Conservation (phyloP, 768 basidiomycete species). For the Auriculariales sp. region DNA sequence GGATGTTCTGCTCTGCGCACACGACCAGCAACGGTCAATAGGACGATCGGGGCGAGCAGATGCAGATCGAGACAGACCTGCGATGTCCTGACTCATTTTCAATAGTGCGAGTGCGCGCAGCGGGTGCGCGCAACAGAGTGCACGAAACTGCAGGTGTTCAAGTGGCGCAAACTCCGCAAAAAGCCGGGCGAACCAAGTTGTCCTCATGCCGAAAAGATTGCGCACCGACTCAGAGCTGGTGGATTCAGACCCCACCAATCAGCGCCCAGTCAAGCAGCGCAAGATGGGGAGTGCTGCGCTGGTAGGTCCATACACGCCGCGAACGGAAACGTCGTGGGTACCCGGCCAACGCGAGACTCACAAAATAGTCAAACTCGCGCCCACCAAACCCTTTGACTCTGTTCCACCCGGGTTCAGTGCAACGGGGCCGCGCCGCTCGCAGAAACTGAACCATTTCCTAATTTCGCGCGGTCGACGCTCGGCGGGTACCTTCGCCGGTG, state of each 20-base stretch:
- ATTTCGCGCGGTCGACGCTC: slow-evolving; percentile 63
- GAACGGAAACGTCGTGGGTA: neutral
- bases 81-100: neutral
- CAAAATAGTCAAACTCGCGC: slow-evolving; percentile 49
- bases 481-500: slow-evolving; percentile 66
- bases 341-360: slow-evolving; percentile 4
- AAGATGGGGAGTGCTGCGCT: no score
- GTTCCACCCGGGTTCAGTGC: slow-evolving; percentile 63
- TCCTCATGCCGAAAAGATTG: neutral
- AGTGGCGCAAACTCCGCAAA: neutral
- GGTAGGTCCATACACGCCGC: neutral
- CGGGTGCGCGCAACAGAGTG: no score
- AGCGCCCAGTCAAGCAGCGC: neutral
- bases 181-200: no score
- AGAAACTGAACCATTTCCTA: slow-evolving; percentile 65
- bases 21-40: neutral
- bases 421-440: slow-evolving; percentile 66
- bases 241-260: no score
- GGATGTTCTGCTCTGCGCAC: slow-evolving; percentile 81
- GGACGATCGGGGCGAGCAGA: neutral
- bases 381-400: slow-evolving; percentile 62
- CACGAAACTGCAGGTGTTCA: no score
- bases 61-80: neutral
- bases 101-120: no score
- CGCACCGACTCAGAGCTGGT: no score